Evolutionary conservation across 345 rosid genomes (phyloP), one percentile per base, ranked within the genome.

Genomic region (Arabidopsis suecica): DNA sequence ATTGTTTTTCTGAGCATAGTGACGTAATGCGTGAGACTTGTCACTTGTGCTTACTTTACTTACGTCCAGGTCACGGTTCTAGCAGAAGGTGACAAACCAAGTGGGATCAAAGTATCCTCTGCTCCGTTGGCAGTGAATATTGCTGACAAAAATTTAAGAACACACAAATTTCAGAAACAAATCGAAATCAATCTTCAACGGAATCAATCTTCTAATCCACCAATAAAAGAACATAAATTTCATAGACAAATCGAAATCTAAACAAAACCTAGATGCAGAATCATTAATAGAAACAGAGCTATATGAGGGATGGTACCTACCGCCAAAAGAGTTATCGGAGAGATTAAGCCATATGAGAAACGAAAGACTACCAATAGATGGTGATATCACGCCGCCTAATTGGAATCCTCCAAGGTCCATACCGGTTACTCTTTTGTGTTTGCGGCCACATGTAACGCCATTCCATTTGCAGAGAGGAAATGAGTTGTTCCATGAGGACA

Each of bases 311-410:
- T 67, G 18, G 18, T 36, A 3, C 71, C 71, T 36, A 3, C 71
- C 71, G 5, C 71, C 18, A 20, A 67, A 67, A 44, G 18, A 44
- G 49, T 44, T 44, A 0, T 44, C 3, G 0, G 18, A 44, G 8
- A 44, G 18, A 44, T 44, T 5, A 14, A 44, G 49, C 6, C 8
- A 14, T 44, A 14, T 6, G 18, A 44, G 49, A 44, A 44, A 50
- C 1, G 72, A 51, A 2, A 51, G 72, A 20, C 51, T 67, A 49
- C 72, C 71, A 53, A 51, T 51, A 40, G 48, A 49, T 36, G 48
- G 61, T 12, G 71, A 67, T 47, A 67, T 10, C 32, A 49, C 30
- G 3, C 71, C 48, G 18, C 57, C 53, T 1, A 64, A 16, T 10
- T 64, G 53, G 40, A 64, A 16, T 1, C 28, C 40, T 45, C 5